Conservation (phyloP, 2,329 filamentous ascomycete species). For the Nectriaceae sp. region DNA sequence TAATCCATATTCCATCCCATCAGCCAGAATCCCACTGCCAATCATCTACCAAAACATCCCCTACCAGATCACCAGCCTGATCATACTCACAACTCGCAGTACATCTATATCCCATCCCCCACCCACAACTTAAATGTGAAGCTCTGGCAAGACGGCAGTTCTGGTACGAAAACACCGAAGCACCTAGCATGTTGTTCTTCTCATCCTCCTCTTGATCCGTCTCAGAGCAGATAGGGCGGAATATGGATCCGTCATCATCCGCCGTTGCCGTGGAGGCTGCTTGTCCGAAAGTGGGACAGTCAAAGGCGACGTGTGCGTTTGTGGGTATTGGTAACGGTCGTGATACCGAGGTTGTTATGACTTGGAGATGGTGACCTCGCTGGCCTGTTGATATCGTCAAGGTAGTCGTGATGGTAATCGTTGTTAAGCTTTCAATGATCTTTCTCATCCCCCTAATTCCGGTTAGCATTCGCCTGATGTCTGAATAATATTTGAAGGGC, state of each 20-base stretch:
- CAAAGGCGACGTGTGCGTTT: conserved; percentile 7
- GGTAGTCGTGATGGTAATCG: conserved; percentile 5
- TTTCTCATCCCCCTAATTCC: neutral
- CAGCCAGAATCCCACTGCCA: conserved; percentile 6
- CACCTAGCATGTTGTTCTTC: neutral
- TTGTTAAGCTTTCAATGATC: conserved; percentile 2
- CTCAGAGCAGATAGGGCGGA: neutral
- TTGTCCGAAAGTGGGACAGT: conserved; percentile 2
- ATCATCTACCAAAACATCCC: neutral
- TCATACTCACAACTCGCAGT: conserved; percentile 1
- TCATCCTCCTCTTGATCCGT: neutral
- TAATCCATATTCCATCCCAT: too few species aligned
- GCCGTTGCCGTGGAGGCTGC: neutral
- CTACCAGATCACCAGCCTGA: too few species aligned
- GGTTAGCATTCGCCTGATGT: neutral
- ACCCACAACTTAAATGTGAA: conserved; percentile 4
- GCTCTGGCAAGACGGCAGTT: conserved; percentile 1
- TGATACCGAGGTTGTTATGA: conserved; percentile 5
- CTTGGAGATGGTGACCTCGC: neutral
- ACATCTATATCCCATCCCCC: conserved; percentile 1
- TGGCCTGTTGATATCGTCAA: neutral
- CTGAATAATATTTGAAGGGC: neutral
- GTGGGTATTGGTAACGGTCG: conserved; percentile 4
- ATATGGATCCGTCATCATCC: neutral
- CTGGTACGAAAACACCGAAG: conserved; percentile 1